Evolutionary conservation across 306 rosid species (phyloP), one percentile per base, ranked within the genome.

Genomic region (Trifolium subterraneum): DNA sequence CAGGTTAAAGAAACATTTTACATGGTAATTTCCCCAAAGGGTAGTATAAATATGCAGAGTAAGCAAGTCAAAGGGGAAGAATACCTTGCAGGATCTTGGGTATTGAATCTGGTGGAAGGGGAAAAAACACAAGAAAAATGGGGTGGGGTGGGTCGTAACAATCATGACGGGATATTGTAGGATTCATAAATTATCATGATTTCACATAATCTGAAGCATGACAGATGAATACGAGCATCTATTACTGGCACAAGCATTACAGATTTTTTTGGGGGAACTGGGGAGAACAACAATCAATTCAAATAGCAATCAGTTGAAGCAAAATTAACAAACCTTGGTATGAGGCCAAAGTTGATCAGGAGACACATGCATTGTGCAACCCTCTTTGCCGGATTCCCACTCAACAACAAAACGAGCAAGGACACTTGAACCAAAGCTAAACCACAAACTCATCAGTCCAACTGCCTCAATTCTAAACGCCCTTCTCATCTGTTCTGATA

Each of bases 271-370:
- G 55, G 55, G 18, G 11, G 25, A 60, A 60, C 19, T 31, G 55
- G 36, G 71, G 50, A 41, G 18, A 14, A n/a, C 19, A 8, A 23
- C 39, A 61, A 78, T 51, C 25, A n/a, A n/a, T n/a, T n/a, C n/a
- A 73, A 62, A 80, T 65, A 77, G 50, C 16, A 60, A 70, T 61
- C 67, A 60, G 71, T 59, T 33, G 23, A 64, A 52, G 65, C 66
- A 70, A 62, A 62, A 66, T 15, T 31, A 66, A 82, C 79, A 58
- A 71, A 95, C 99, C 99, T 89, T 95, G 36, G 99, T 95, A 77
- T 95, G 99, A 64, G 99, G 99, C 99, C 99, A 95, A 76, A 95
- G 97, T 73, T 95, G 98, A 79, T 95, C 99, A 0, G 99, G 98
- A 75, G 98, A 90, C 55, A 95, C 97, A 65, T 95, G 99, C 97